Percentiles rank a stretch among this genome's conserved stretches.
These are phyloP conservation scores for Pterulicium gracile DNA, from an alignment of 1,284 basidiomycete species.

Conservation along the genomic window DNA sequence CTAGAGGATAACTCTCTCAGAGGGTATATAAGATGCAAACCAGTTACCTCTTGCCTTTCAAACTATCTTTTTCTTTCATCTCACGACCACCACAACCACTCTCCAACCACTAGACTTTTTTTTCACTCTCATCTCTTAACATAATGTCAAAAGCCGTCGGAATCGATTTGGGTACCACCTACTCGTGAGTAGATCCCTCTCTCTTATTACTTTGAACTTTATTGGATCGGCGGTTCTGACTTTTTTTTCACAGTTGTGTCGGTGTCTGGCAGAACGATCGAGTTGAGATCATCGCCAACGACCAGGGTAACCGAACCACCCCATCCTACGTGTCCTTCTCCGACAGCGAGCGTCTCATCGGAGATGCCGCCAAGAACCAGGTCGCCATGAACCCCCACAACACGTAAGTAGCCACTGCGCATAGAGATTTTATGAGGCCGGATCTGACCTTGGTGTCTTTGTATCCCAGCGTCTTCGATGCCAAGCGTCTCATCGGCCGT, in stretches of 20 bases:
- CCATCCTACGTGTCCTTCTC: slow-evolving; percentile 93
- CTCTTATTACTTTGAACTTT: slow-evolving; percentile 7
- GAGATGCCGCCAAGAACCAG: slow-evolving; percentile 95
- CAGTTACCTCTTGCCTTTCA: slow-evolving; percentile 7
- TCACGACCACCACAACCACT: not conserved
- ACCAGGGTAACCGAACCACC: slow-evolving; percentile 96
- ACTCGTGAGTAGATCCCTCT: slow-evolving; percentile 46
- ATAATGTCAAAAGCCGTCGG: slow-evolving; percentile 78
- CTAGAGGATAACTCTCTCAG: slow-evolving; percentile 1
- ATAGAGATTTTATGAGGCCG: slow-evolving; percentile 8
- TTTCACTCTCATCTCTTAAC: slow-evolving; percentile 9
- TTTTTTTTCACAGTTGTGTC: slow-evolving; percentile 46
- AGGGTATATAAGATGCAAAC: not conserved
- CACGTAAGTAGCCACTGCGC: slow-evolving; percentile 36
- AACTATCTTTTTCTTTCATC: slow-evolving; percentile 7
- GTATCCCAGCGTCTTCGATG: slow-evolving; percentile 67
- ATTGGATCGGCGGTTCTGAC: slow-evolving; percentile 8
- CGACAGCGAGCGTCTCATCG: slow-evolving; percentile 88
- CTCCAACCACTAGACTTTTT: not conserved
- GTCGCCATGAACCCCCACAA: slow-evolving; percentile 80
- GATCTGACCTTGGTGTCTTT: slow-evolving; percentile 9
- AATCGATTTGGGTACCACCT: slow-evolving; percentile 86
- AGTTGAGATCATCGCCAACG: slow-evolving; percentile 96
- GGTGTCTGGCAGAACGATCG: slow-evolving; percentile 99
- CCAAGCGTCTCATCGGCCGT: slow-evolving; percentile 86